Percentiles rank a stretch among this genome's conserved stretches.
Evolutionary conservation across 2,329 filamentous ascomycete genomes (phyloP).

Genomic region (Rutstroemia sp.): DNA sequence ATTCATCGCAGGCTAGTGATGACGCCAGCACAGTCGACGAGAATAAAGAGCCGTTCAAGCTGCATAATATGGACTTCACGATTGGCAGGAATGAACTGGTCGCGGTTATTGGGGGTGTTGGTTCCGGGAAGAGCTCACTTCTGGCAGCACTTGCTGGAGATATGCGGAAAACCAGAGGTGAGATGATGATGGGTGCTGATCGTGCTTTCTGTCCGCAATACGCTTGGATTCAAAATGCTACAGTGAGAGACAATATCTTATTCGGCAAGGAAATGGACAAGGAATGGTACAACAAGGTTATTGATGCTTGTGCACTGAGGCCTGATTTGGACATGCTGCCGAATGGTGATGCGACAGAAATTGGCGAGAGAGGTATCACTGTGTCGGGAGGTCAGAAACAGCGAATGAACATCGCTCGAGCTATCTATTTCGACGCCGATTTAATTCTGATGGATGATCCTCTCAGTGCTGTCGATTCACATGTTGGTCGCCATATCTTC

Average conservation of each 20-base stretch:
- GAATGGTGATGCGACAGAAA: slow-evolving; percentile 80
- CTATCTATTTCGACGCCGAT: slow-evolving; percentile 63
- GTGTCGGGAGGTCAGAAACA: slow-evolving; percentile 95
- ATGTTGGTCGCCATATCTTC: slow-evolving; percentile 72
- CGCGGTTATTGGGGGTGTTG: slow-evolving; percentile 83
- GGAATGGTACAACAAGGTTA: slow-evolving; percentile 60
- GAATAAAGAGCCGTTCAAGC: slow-evolving; percentile 57
- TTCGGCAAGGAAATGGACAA: slow-evolving; percentile 76
- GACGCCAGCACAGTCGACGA: slow-evolving; percentile 50
- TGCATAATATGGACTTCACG: slow-evolving; percentile 59
- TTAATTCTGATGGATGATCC: slow-evolving; percentile 65
- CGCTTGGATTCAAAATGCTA: slow-evolving; percentile 94
- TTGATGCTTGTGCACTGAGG: slow-evolving; percentile 69
- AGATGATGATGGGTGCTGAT: slow-evolving; percentile 67
- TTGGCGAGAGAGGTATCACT: slow-evolving; percentile 91
- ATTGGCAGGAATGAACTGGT: slow-evolving; percentile 70
- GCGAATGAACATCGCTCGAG: slow-evolving; percentile 84
- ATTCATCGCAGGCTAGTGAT: slow-evolving; percentile 35
- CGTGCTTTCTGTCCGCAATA: slow-evolving; percentile 93
- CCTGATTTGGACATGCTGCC: slow-evolving; percentile 92
- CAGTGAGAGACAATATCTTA: slow-evolving; percentile 79
- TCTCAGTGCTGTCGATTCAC: slow-evolving; percentile 61
- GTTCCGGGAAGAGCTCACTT: slow-evolving; percentile 83
- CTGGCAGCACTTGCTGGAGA: slow-evolving; percentile 86
- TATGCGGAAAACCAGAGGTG: slow-evolving; percentile 76